Evolutionary conservation across 2,329 filamentous ascomycete species (phyloP), one percentile per base, ranked within the genome.

Genomic region (Talaromyces marneffei): DNA sequence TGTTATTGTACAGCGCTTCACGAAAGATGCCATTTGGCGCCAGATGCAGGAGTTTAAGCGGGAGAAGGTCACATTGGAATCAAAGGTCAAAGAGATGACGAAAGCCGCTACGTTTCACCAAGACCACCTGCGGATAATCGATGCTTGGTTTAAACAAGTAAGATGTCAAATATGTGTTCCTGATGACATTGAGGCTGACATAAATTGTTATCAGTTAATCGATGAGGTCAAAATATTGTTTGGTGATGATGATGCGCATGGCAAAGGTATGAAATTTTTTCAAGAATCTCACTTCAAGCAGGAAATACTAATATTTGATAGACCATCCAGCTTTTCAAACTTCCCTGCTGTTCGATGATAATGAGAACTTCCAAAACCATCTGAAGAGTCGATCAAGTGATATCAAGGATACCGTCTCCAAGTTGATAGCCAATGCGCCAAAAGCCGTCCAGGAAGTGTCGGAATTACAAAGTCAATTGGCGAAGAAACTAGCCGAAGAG

Each of bases 31-130:
- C 66, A 96, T 99, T 74, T 88, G 90, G 70, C 91, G 95, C 62
- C 93, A 97, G 78, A 96, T 99, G 92, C 90, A 92, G 73, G 94
- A 97, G 77, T 97, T 96, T 77, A 96, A 96, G 78, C 87, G 94
- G 68, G 91, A 96, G 74, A 92, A 92, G 73, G 82, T 84, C 62
- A 89, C 89, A 42, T 80, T 95, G 65, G 92, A 97, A 78, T 82
- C 85, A 62, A 89, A 90, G 71, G 80, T 97, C 64, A 88, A 88
- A 71, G 90, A 96, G 66, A 80, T 95, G 65, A 85, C 90, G 66
- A 92, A 91, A 73, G 85, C 86, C 71, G 85, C 89, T 31, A 83
- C 85, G 65, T 87, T 94, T 76, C 91, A 97, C 77, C 91, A 97
- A 77, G 92, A 97, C 69, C 94, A 97, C 74, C 80, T 99, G 57